These are phyloP conservation scores for Ophiognomonia clavigignenti-juglandacearum DNA, from an alignment of 2,329 filamentous ascomycete species.

Conservation along the genomic window DNA sequence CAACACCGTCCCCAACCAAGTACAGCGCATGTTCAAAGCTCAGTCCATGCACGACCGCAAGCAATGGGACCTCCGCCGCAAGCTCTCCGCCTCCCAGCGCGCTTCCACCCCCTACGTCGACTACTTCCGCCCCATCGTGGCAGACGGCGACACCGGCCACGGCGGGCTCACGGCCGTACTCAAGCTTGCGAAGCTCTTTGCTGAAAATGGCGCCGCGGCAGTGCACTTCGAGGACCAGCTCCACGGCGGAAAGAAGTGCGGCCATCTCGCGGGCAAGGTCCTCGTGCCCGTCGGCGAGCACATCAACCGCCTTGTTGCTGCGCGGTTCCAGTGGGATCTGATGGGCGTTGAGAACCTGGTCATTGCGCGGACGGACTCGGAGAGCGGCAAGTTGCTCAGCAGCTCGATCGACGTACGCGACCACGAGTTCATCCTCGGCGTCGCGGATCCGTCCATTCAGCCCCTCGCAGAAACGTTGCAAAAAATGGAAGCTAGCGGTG, in stretches of 20 bases:
- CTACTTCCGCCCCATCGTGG: slow-evolving; percentile 90
- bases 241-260: slow-evolving; percentile 97
- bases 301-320: slow-evolving; percentile 88
- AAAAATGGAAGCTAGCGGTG: slow-evolving; percentile 79
- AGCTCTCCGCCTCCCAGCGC: slow-evolving; percentile 69
- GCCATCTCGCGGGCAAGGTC: slow-evolving; percentile 93
- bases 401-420: slow-evolving; percentile 91
- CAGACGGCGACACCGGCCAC: slow-evolving; percentile 94
- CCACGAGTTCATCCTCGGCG: slow-evolving; percentile 92
- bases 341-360: slow-evolving; percentile 96
- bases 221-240: slow-evolving; percentile 98
- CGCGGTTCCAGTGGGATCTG: slow-evolving; percentile 95
- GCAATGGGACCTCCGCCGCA: slow-evolving; percentile 81
- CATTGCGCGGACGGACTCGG: slow-evolving; percentile 91
- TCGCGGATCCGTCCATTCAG: slow-evolving; percentile 67
- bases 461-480: slow-evolving; percentile 86
- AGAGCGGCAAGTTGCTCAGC: slow-evolving; percentile 85
- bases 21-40: slow-evolving; percentile 92
- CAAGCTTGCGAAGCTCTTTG: slow-evolving; percentile 95
- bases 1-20: slow-evolving; percentile 97
- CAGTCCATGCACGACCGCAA: slow-evolving; percentile 96
- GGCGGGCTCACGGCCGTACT: slow-evolving; percentile 88
- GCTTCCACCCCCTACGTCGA: slow-evolving; percentile 77
- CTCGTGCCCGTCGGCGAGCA: slow-evolving; percentile 91
- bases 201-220: slow-evolving; percentile 91